Evolutionary conservation across 495 filamentous ascomycete species (phyloP).

Genomic region (Apiosordaria backusii): DNA sequence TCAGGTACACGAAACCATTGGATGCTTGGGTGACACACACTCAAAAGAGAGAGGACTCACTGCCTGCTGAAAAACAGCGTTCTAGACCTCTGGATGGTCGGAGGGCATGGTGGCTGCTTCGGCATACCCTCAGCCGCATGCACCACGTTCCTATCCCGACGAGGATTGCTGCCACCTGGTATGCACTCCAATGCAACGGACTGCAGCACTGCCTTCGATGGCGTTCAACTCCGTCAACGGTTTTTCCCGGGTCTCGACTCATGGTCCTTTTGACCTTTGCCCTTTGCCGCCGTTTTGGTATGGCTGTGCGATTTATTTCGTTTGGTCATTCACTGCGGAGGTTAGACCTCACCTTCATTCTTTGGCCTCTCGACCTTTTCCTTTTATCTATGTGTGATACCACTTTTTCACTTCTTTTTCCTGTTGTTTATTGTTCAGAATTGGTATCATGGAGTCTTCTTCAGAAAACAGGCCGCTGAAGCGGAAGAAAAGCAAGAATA

Average conservation of each 20-base stretch:
- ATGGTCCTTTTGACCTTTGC: neutral
- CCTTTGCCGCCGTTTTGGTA: neutral
- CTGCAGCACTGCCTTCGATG: neutral
- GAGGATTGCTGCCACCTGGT: neutral
- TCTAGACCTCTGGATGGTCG: neutral
- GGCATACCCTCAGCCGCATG: neutral
- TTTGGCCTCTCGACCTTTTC: neutral
- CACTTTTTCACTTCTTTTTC: neutral
- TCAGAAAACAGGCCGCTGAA: neutral
- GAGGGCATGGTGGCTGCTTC: neutral
- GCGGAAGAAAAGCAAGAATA: slow-evolving; percentile 6
- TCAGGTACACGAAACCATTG: neutral
- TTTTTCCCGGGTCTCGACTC: neutral
- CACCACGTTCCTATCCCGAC: neutral
- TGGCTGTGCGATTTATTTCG: neutral
- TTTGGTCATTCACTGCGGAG: neutral
- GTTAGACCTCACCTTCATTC: neutral
- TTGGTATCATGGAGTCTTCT: neutral
- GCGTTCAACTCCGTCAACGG: neutral
- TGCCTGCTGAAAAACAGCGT: neutral
- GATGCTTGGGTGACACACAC: neutral
- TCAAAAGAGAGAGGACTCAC: neutral
- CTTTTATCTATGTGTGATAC: neutral
- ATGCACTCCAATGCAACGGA: neutral
- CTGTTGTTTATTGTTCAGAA: neutral